phyloP scores from a whole-genome alignment of 2,329 filamentous ascomycete species.

The Seiridium unicorne region DNA sequence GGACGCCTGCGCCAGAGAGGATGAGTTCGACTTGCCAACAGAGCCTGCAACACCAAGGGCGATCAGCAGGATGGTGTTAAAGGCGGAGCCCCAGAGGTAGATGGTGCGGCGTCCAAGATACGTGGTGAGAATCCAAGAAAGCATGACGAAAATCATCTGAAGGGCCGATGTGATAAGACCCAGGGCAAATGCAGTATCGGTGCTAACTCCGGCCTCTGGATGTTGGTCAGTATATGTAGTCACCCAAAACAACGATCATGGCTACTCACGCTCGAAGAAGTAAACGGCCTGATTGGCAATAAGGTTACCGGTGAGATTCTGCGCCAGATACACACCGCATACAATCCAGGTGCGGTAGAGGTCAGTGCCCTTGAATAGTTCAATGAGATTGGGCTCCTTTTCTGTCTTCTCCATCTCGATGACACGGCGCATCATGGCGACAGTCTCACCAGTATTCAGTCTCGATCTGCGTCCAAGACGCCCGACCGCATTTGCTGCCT shows the following conservation, averaged over 20 bases:
- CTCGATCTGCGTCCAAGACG: conserved; percentile 45
- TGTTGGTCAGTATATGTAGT: conserved; percentile 33
- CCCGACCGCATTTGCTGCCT: conserved; percentile 36
- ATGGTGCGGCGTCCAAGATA: conserved; percentile 51
- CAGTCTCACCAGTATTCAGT: conserved; percentile 38
- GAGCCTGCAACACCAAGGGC: conserved; percentile 58
- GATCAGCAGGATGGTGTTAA: conserved; percentile 41
- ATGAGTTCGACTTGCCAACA: conserved; percentile 34
- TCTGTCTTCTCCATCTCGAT: conserved; percentile 54
- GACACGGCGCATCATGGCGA: conserved; percentile 59
- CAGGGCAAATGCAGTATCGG: conserved; percentile 27
- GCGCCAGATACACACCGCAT: conserved; percentile 61
- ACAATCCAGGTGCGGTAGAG: conserved; percentile 54
- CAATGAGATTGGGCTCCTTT: conserved; percentile 45
- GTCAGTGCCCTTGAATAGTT: conserved; percentile 49
- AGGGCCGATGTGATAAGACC: conserved; percentile 51
- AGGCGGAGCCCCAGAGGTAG: conserved; percentile 47
- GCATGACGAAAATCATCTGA: conserved; percentile 62
- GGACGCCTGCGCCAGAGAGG: conserved; percentile 56
- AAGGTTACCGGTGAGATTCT: conserved; percentile 62
- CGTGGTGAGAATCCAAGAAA: conserved; percentile 51
- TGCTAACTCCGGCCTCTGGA: conserved; percentile 56
- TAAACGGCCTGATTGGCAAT: conserved; percentile 65
- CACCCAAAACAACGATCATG: conserved; percentile 48
- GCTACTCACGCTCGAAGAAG: conserved; percentile 55